Evolutionary conservation across 768 basidiomycete genomes (phyloP), one percentile per base, ranked within the genome.

Genomic region (Boletus barrowsii): DNA sequence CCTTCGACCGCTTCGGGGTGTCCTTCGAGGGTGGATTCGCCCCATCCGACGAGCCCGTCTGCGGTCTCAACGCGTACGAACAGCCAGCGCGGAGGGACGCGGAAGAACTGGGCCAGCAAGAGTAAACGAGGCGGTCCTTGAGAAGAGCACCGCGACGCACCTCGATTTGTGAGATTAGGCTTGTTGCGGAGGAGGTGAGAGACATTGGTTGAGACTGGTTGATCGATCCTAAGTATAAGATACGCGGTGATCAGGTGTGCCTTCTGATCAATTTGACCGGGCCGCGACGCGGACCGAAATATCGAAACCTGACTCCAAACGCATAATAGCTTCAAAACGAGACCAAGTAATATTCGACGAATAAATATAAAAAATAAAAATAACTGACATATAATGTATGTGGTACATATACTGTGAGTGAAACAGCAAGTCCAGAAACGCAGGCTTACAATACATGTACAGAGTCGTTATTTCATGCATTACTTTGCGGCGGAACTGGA

Each of bases 1-100:
- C 87, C 87, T 67, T 88, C 83, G 18, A 90, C 76, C 11, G 87
- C 85, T 68, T 90, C 86, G 7, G 84, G 84, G 64, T 88, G 87
- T 11, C 75, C 80, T 66, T 88, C 88, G 2, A 90, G 77, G 0
- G 86, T 88, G 26, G 76, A 83, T 67, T 88, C 87, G 11, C 87
- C 87, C 86, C 88, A 89, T 32, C 87, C 87, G 29, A 88, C 77
- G 24, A 83, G 66, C 1, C 83, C 84, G 41, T 82, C 78, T 5
- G 75, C 73, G 1, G 84, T 87, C 59, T 83, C 81, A n/a, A 88
- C 78, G 9, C 85, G 78, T 26, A 88, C 83, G 60, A 89, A 87
- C 5, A 90, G 73, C 87, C 87, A 88, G 35, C 84, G 76, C 0
- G 86, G 86, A 15, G 83, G 81, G n/a, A 88, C 74, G 55, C 83